Conservation (phyloP, 306 rosid species). For the Castanospermum australe region DNA sequence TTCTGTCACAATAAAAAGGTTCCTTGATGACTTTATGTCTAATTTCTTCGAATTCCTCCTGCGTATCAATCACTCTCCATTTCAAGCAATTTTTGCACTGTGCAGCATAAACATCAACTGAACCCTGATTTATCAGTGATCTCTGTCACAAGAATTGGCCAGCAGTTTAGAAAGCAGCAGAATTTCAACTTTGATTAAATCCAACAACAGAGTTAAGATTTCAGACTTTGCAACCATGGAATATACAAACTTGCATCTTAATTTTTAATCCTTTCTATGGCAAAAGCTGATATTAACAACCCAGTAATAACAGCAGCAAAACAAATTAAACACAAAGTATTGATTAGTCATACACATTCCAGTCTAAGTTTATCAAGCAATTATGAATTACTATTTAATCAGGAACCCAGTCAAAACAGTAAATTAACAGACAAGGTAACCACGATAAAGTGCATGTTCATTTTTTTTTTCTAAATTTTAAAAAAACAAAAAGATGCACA, state of each 20-base stretch:
- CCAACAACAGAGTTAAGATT: not conserved
- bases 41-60: conserved; percentile 81
- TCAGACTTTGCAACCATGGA: not conserved
- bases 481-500: not conserved
- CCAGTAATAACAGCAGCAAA: not conserved
- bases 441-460: not conserved
- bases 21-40: conserved; percentile 48
- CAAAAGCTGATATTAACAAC: not conserved
- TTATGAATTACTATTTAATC: not conserved
- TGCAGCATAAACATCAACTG: conserved; percentile 64
- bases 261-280: not conserved
- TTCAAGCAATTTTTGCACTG: conserved; percentile 75
- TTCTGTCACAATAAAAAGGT: conserved; percentile 66
- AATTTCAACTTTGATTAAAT: not conserved
- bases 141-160: conserved; percentile 49
- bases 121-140: conserved; percentile 21
- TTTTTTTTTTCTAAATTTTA: not conserved
- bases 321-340: not conserved
- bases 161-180: conserved; percentile 20
- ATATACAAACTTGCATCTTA: not conserved
- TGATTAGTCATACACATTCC: not conserved
- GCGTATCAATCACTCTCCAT: conserved; percentile 78
- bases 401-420: not conserved
- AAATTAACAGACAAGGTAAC: not conserved
- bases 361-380: not conserved